Evolutionary conservation across 2,329 filamentous ascomycete species (phyloP).

Genomic region (Pseudocercospora fijiensis): DNA sequence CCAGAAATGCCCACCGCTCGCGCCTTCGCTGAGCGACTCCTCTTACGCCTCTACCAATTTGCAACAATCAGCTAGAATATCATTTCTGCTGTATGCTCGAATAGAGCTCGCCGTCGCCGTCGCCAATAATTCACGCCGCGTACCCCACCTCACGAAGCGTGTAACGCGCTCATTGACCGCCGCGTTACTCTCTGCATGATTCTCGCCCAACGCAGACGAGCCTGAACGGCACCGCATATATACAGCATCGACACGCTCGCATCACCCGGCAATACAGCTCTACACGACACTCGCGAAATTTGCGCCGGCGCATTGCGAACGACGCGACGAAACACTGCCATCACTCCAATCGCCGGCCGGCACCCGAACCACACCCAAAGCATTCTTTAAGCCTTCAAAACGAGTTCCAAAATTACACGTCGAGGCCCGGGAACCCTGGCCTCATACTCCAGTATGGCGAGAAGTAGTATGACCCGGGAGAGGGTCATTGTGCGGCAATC

Average conservation of each 20-base stretch:
- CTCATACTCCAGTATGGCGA: slow-evolving; percentile 31
- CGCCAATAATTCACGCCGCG: background rate
- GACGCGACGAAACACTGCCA: background rate
- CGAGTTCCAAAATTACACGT: slow-evolving; percentile 8
- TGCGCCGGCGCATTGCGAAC: slow-evolving; percentile 5
- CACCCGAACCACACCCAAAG: background rate
- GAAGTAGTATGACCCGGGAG: slow-evolving; percentile 32
- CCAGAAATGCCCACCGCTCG: background rate
- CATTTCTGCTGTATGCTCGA: background rate
- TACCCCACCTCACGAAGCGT: background rate
- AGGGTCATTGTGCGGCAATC: slow-evolving; percentile 49
- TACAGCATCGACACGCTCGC: background rate
- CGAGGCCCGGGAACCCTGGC: slow-evolving; percentile 8
- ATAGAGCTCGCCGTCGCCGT: background rate
- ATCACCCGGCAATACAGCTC: background rate
- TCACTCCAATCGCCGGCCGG: slow-evolving; percentile 1
- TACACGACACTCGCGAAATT: background rate
- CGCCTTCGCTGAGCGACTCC: background rate
- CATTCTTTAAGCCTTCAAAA: background rate
- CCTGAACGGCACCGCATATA: background rate
- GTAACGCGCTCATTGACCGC: background rate
- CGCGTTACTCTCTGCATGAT: background rate
- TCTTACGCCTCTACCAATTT: background rate
- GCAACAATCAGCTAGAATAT: background rate
- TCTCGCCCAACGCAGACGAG: background rate